phyloP scores from a whole-genome alignment of 2,329 filamentous ascomycete species.

The Neopestalotiopsis rosae region DNA sequence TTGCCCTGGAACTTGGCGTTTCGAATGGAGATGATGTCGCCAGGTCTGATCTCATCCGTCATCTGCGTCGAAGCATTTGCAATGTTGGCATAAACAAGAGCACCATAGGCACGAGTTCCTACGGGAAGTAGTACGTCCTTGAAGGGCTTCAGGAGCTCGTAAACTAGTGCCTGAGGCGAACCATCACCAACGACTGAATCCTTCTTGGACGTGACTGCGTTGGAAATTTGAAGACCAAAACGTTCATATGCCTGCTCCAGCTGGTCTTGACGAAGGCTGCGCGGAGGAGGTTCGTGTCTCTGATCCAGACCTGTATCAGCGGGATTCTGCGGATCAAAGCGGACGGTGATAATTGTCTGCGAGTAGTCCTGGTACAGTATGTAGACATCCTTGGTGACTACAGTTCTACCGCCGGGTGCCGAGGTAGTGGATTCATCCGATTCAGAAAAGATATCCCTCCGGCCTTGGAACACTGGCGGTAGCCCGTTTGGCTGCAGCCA shows the following conservation, averaged over 20 bases:
- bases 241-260: constrained; percentile 84
- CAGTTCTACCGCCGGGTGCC: constrained; percentile 72
- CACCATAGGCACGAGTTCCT: constrained; percentile 88
- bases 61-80: constrained; percentile 92
- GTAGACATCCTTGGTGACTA: constrained; percentile 80
- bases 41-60: constrained; percentile 89
- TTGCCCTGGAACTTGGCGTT: constrained; percentile 96
- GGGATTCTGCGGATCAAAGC: constrained; percentile 77
- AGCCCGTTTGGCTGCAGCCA: constrained; percentile 83
- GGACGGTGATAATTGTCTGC: constrained; percentile 84
- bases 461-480: constrained; percentile 81
- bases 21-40: constrained; percentile 90
- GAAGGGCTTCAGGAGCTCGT: constrained; percentile 77
- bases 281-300: constrained; percentile 83
- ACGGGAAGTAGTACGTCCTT: constrained; percentile 79
- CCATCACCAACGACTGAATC: constrained; percentile 85
- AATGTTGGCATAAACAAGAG: constrained; percentile 91
- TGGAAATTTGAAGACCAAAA: constrained; percentile 80
- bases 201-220: constrained; percentile 73
- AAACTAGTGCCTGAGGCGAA: constrained; percentile 76
- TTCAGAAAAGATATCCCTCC: constrained; percentile 84
- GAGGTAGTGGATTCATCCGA: constrained; percentile 76
- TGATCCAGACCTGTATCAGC: constrained; percentile 80
- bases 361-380: constrained; percentile 97
- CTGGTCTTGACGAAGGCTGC: constrained; percentile 86